These are phyloP conservation scores for Tylopilus balloui DNA, from an alignment of 768 basidiomycete genomes.

Conservation along the genomic window DNA sequence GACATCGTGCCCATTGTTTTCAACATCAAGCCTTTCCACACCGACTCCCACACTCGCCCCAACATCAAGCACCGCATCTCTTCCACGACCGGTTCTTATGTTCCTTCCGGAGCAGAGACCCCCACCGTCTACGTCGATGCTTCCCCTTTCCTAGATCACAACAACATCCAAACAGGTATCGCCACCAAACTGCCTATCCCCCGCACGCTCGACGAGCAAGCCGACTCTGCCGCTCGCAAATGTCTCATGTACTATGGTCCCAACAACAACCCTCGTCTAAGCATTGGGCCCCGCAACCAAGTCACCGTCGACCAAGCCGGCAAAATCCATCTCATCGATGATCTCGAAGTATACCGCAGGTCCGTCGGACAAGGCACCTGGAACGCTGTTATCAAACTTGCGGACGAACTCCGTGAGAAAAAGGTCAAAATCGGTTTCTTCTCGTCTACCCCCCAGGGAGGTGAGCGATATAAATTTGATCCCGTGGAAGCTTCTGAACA, in stretches of 20 bases:
- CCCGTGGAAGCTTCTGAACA: constrained; percentile 21
- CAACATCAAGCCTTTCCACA: constrained; percentile 81
- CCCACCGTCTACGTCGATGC: constrained; percentile 66
- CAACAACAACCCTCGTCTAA: constrained; percentile 76
- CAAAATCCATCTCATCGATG: constrained; percentile 82
- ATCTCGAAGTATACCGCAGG: constrained; percentile 70
- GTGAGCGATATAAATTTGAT: constrained; percentile 37
- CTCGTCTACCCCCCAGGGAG: constrained; percentile 92
- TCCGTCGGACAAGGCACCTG: constrained; percentile 72
- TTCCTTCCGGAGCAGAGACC: constrained; percentile 72
- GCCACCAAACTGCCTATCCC: constrained; percentile 63
- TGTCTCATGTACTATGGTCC: constrained; percentile 81
- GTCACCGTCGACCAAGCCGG: constrained; percentile 85
- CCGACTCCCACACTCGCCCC: constrained; percentile 71
- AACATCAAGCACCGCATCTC: constrained; percentile 82
- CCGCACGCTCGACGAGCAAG: constrained; percentile 78
- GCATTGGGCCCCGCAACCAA: constrained; percentile 79
- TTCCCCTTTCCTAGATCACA: constrained; percentile 41
- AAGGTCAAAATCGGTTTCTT: constrained; percentile 91
- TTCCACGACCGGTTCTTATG: constrained; percentile 73
- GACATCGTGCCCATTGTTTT: constrained; percentile 84
- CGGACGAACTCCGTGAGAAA: constrained; percentile 79
- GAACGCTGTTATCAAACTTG: constrained; percentile 77
- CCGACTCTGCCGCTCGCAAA: constrained; percentile 83
- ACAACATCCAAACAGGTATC: constrained; percentile 42